These are phyloP conservation scores for Escallonia herrerae DNA, from an alignment of 129 eudicot genomes.

Conservation along the genomic window DNA sequence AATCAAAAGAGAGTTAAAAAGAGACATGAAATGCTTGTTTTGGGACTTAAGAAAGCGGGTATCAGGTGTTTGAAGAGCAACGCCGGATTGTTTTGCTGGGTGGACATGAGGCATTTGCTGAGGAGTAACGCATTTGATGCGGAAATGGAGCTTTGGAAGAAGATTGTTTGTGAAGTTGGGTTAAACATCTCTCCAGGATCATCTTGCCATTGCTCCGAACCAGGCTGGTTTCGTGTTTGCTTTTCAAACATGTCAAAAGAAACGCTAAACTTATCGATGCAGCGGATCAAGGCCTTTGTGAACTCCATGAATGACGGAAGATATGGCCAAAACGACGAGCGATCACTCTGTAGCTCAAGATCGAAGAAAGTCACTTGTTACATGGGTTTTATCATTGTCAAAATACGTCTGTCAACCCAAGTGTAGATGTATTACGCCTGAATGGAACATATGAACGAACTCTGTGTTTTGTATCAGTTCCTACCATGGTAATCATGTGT, in stretches of 20 bases:
- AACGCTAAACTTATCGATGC: constrained; percentile 27
- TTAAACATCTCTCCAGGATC: constrained; percentile 59
- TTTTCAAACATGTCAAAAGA: constrained; percentile 46
- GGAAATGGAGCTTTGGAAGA: constrained; percentile 48
- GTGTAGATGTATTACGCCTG: background rate
- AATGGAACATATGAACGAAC: no score
- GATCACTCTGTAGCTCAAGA: background rate
- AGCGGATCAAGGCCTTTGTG: constrained; percentile 30
- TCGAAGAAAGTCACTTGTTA: constrained; percentile 3
- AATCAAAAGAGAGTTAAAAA: constrained; percentile 33
- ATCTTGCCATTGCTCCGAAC: constrained; percentile 60
- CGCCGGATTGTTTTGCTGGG: constrained; percentile 58
- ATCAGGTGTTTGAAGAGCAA: constrained; percentile 44
- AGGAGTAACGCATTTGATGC: constrained; percentile 38
- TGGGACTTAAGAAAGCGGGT: constrained; percentile 20
- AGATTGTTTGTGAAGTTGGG: constrained; percentile 27
- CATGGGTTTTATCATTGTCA: constrained; percentile 31
- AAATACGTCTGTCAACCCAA: constrained; percentile 1
- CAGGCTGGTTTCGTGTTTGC: constrained; percentile 65
- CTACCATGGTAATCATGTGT: no score
- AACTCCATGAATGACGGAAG: background rate
- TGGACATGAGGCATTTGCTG: constrained; percentile 43
- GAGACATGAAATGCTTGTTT: constrained; percentile 32
- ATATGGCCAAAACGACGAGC: background rate
- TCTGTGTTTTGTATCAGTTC: no score